Evolutionary conservation across 768 basidiomycete genomes (phyloP).

Genomic region (Tubosaeta brunneosetosa): DNA sequence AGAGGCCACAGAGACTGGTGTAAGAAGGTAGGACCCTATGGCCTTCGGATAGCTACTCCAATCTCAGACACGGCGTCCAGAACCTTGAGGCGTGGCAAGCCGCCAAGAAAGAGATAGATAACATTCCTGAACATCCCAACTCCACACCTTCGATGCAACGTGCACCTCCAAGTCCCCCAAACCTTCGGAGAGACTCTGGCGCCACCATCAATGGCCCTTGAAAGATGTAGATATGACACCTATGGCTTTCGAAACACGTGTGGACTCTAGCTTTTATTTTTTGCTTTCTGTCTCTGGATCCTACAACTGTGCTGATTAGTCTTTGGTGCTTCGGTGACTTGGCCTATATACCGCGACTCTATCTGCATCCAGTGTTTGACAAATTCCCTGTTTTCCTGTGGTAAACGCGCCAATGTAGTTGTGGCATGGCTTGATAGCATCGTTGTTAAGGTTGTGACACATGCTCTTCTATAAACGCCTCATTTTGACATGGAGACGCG

Average conservation of each 20-base stretch:
- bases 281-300: constrained; percentile 1
- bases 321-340: constrained; percentile 8
- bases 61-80: constrained; percentile 39
- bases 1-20: constrained; percentile 94
- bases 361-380: too few species aligned
- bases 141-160: constrained; percentile 42
- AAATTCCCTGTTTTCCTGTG: not conserved
- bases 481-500: too few species aligned
- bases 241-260: constrained; percentile 5
- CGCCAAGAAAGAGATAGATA: constrained; percentile 85
- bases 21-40: constrained; percentile 61
- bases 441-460: not conserved
- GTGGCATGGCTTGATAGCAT: not conserved
- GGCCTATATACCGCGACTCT: constrained; percentile 21
- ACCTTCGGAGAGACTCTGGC: constrained; percentile 58
- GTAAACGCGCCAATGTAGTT: not conserved
- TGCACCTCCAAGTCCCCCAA: constrained; percentile 33
- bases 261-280: constrained; percentile 9
- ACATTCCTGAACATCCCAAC: constrained; percentile 90
- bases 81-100: constrained; percentile 98
- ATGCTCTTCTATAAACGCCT: too few species aligned
- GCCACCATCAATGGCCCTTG: constrained; percentile 66
- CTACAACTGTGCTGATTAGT: constrained; percentile 11
- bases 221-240: constrained; percentile 16
- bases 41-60: constrained; percentile 3